Evolutionary conservation across 2,329 filamentous ascomycete species (phyloP).

Genomic region (Tolypocladium pustulatum): DNA sequence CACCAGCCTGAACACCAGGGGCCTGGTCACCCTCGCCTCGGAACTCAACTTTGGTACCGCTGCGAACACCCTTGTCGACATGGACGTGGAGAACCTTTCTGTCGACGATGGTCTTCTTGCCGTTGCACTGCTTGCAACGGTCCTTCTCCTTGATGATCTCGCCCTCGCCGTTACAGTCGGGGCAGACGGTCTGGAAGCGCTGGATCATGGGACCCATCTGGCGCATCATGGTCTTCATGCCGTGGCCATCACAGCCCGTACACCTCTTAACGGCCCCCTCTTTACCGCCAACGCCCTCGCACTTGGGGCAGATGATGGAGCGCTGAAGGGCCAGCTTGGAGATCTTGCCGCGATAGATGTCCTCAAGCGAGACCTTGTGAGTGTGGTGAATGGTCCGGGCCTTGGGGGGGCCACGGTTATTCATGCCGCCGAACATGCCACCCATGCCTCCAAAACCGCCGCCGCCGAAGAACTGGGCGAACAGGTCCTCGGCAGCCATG

Average conservation of each 20-base stretch:
- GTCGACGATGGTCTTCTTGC: slow-evolving; percentile 97
- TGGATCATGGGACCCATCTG: slow-evolving; percentile 99
- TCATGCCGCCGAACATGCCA: slow-evolving; percentile 71
- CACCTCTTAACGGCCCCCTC: slow-evolving; percentile 96
- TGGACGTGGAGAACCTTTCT: slow-evolving; percentile 97
- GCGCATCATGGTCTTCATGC: slow-evolving; percentile 99
- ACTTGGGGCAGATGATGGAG: slow-evolving; percentile 92
- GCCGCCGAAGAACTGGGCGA: slow-evolving; percentile 91
- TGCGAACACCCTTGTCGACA: slow-evolving; percentile 88
- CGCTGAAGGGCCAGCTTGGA: slow-evolving; percentile 96
- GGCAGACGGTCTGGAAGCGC: slow-evolving; percentile 97
- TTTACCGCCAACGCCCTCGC: slow-evolving; percentile 89
- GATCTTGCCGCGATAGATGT: slow-evolving; percentile 95
- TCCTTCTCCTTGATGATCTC: slow-evolving; percentile 96
- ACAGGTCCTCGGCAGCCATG: slow-evolving; percentile 93
- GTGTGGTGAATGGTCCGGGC: slow-evolving; percentile 96
- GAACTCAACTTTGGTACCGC: slow-evolving; percentile 94
- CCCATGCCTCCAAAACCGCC: slow-evolving; percentile 54
- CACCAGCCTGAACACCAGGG: slow-evolving; percentile 84
- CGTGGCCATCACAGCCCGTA: slow-evolving; percentile 78
- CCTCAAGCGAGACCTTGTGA: slow-evolving; percentile 95
- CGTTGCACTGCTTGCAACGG: slow-evolving; percentile 89
- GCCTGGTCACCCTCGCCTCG: slow-evolving; percentile 93
- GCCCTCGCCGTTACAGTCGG: slow-evolving; percentile 94
- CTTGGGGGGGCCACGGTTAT: slow-evolving; percentile 70